Evolutionary conservation across 2,329 filamentous ascomycete genomes (phyloP).

Genomic region (Polychaeton citri): DNA sequence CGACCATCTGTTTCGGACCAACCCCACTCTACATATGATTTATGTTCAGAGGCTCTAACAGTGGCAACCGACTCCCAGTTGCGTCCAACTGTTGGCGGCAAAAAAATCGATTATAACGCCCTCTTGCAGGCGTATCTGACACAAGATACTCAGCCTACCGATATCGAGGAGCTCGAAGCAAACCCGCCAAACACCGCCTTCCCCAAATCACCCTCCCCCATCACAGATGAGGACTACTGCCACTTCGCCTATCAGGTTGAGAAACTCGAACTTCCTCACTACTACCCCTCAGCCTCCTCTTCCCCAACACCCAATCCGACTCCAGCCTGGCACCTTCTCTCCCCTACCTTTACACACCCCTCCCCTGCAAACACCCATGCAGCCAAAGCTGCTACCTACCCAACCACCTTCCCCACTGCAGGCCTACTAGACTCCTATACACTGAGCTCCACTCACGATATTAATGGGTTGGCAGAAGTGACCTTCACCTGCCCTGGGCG

Average conservation of each 20-base stretch:
- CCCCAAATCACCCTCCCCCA: neutral
- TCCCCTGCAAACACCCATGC: neutral
- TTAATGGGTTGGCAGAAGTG: neutral
- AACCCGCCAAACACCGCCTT: neutral
- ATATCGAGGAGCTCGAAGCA: neutral
- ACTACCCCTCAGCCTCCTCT: neutral
- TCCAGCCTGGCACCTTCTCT: slow-evolving; percentile 4
- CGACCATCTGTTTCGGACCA: too few species aligned
- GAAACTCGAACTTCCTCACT: slow-evolving; percentile 4
- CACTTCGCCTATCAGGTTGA: slow-evolving; percentile 6
- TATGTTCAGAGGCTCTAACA: too few species aligned
- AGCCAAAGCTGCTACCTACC: neutral
- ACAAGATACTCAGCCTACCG: neutral
- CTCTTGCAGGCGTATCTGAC: neutral
- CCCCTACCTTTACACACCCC: neutral
- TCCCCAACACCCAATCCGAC: neutral
- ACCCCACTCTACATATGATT: too few species aligned
- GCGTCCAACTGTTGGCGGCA: slow-evolving; percentile 7
- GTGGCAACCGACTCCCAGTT: too few species aligned
- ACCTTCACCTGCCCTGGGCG: neutral
- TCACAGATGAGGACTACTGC: slow-evolving; percentile 4
- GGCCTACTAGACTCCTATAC: neutral
- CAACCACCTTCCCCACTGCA: neutral
- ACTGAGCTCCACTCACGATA: neutral
- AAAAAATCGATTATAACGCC: slow-evolving; percentile 2